A percentile compares a stretch with the other conserved stretches of the same genome.
Evolutionary conservation across 2,329 filamentous ascomycete genomes (phyloP).

Genomic region (Penicillium sp.): DNA sequence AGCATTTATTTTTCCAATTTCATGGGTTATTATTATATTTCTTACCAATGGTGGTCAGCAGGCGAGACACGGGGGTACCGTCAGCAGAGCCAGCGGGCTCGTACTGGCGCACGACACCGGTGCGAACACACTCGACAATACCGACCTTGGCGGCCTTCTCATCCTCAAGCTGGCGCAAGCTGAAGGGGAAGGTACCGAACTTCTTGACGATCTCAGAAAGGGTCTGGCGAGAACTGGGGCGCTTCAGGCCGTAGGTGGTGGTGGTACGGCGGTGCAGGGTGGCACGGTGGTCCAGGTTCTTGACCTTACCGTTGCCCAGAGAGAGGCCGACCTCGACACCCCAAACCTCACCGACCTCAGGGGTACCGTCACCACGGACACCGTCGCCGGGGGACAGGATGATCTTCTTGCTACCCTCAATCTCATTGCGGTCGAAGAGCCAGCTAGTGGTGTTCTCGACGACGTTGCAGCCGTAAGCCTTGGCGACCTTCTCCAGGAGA

Average conservation of each 20-base stretch:
- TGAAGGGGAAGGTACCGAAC: constrained; percentile 98
- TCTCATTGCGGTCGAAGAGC: constrained; percentile 95
- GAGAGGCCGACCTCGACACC: constrained; percentile 95
- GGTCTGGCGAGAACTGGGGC: constrained; percentile 88
- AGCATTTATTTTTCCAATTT: constrained; percentile 15
- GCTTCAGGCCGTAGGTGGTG: constrained; percentile 91
- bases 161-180: constrained; percentile 92
- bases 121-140: constrained; percentile 92
- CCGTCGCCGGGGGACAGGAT: constrained; percentile 81
- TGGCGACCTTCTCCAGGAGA: constrained; percentile 87
- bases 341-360: constrained; percentile 93
- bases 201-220: constrained; percentile 95
- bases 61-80: constrained; percentile 77
- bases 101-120: constrained; percentile 91
- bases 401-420: constrained; percentile 98
- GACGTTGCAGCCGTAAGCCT: constrained; percentile 86
- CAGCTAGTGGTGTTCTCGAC: constrained; percentile 99
- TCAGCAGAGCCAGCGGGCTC: constrained; percentile 96
- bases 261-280: constrained; percentile 92
- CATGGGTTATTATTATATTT: background rate
- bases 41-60: constrained; percentile 92
- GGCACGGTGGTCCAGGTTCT: constrained; percentile 82
- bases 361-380: constrained; percentile 84
- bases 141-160: constrained; percentile 95
- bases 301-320: constrained; percentile 90